These are phyloP conservation scores for Phytophthora chlamydospora DNA, from an alignment of 352 stramenopile genomes.

Conservation along the genomic window DNA sequence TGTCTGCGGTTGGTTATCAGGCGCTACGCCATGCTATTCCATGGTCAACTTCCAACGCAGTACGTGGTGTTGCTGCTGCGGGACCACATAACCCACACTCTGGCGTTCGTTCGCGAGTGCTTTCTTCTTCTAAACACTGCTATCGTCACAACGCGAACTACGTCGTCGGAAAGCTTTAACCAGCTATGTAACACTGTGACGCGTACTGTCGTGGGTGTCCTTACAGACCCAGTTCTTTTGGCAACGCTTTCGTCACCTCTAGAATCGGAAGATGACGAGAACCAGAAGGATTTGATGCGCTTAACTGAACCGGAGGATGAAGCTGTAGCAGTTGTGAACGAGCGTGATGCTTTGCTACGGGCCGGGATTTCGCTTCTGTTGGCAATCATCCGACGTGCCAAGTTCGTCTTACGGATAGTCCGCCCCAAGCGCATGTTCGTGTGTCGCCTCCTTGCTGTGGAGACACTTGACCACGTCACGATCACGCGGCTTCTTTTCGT, in stretches of 20 bases:
- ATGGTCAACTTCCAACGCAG: conserved; percentile 71
- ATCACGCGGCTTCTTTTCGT: conserved; percentile 66
- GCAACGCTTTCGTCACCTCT: conserved; percentile 45
- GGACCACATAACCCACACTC: conserved; percentile 68
- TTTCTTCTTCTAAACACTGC: conserved; percentile 79
- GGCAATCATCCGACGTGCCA: conserved; percentile 68
- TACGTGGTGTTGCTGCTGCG: conserved; percentile 48
- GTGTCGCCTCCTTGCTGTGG: conserved; percentile 70
- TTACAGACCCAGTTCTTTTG: conserved; percentile 64
- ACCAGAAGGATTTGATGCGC: conserved; percentile 22
- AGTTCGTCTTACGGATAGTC: conserved; percentile 69
- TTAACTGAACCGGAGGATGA: conserved; percentile 64
- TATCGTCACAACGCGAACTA: conserved; percentile 71
- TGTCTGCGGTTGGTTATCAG: conserved; percentile 75
- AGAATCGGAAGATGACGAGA: conserved; percentile 37
- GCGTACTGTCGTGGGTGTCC: conserved; percentile 57
- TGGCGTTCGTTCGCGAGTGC: conserved; percentile 70
- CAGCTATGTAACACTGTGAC: conserved; percentile 55
- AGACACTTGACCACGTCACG: conserved; percentile 80
- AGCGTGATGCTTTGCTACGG: conserved; percentile 68
- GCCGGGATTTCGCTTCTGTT: conserved; percentile 76
- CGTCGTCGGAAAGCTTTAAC: conserved; percentile 68
- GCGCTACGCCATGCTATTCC: conserved; percentile 82
- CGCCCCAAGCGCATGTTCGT: conserved; percentile 77
- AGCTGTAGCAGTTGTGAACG: conserved; percentile 62